Evolutionary conservation across 306 rosid species (phyloP).

Genomic region (Mucuna pruriens): DNA sequence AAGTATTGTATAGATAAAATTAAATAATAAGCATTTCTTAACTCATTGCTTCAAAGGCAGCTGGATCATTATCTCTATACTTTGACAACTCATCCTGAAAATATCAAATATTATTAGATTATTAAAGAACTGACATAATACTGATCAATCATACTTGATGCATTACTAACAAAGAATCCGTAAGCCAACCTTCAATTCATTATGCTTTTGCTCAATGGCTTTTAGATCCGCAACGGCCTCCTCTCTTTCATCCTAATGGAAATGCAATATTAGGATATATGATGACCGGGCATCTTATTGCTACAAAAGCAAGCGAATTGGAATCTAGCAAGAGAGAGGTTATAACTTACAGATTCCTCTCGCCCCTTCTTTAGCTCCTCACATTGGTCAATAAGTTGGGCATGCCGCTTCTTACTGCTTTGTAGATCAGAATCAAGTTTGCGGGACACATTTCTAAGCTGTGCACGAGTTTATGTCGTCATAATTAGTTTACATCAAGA

Average conservation of each 20-base stretch:
- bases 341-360: slow-evolving; percentile 86
- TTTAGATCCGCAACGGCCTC: slow-evolving; percentile 78
- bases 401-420: slow-evolving; percentile 61
- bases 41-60: slow-evolving; percentile 94
- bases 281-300: slow-evolving; percentile 11
- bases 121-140: slow-evolving; percentile 25
- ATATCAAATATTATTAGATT: slow-evolving; percentile 18
- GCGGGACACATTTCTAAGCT: slow-evolving; percentile 78
- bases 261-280: slow-evolving; percentile 26
- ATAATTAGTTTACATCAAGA: slow-evolving; percentile 24
- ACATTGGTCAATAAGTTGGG: slow-evolving; percentile 71
- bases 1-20: slow-evolving; percentile 19
- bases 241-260: slow-evolving; percentile 77
- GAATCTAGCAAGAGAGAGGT: slow-evolving; percentile 21
- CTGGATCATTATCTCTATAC: slow-evolving; percentile 94
- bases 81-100: slow-evolving; percentile 79
- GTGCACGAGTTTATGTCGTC: slow-evolving; percentile 29
- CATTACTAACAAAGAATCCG: slow-evolving; percentile 3
- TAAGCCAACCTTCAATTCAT: slow-evolving; percentile 71
- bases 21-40: slow-evolving; percentile 45
- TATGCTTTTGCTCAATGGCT: slow-evolving; percentile 68
- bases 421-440: slow-evolving; percentile 86
- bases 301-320: slow-evolving; percentile 8
- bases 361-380: slow-evolving; percentile 79
- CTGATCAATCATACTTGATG: neutral